These are phyloP conservation scores for Salix dunnii DNA, from an alignment of 345 rosid species.

Conservation along the genomic window DNA sequence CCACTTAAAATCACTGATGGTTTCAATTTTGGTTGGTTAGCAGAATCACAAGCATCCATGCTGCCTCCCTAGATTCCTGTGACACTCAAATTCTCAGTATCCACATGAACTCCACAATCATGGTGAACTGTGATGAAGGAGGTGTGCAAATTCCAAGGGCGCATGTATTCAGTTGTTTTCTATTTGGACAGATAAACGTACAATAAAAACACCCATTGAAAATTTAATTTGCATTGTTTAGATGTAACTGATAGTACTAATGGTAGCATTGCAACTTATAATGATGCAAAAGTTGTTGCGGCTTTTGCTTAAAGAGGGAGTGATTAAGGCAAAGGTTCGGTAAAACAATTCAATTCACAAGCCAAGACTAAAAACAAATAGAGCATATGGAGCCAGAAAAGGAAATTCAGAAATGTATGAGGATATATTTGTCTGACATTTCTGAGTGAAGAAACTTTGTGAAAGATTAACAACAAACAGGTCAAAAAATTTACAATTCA, in stretches of 20 bases:
- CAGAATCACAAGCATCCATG: slow-evolving; percentile 9
- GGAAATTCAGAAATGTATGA: not conserved
- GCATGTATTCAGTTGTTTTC: not conserved
- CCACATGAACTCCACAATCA: not conserved
- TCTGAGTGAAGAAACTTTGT: not conserved
- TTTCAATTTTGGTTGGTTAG: slow-evolving; percentile 20
- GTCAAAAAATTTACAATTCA: not conserved
- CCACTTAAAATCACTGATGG: slow-evolving; percentile 42
- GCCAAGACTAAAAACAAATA: not conserved
- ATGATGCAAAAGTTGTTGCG: not conserved
- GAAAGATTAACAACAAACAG: not conserved
- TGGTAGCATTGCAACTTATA: too few relatives aligned
- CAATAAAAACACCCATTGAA: not conserved
- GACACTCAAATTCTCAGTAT: not conserved
- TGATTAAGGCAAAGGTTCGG: not conserved
- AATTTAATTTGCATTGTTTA: not conserved
- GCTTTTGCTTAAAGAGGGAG: not conserved
- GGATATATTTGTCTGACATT: not conserved
- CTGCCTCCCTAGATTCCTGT: not conserved
- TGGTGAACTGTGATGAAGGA: not conserved
- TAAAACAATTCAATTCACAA: not conserved
- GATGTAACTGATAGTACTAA: not conserved
- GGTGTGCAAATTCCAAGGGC: not conserved
- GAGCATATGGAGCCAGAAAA: not conserved
- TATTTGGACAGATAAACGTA: too few relatives aligned